phyloP scores from a whole-genome alignment of 805 yeast species.

The Debaryomyces hansenii region DNA sequence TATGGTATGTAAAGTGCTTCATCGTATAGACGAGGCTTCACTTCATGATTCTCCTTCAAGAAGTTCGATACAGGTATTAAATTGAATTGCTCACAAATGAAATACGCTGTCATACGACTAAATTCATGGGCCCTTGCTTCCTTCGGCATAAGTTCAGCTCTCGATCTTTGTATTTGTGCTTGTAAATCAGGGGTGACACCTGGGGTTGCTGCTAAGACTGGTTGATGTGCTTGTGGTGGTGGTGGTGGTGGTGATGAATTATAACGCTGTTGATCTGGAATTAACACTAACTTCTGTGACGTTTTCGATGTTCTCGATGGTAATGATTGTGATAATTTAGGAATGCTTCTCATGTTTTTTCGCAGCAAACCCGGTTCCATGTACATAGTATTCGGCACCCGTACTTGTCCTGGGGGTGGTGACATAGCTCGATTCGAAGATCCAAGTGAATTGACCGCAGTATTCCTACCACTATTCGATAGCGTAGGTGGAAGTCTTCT shows the following conservation, averaged over 20 bases:
- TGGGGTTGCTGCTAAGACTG: constrained; percentile 4
- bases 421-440: constrained; percentile 15
- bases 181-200: constrained; percentile 15
- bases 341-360: constrained; percentile 46
- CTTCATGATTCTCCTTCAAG: constrained; percentile 69
- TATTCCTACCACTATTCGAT: constrained; percentile 11
- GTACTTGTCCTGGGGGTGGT: constrained; percentile 15
- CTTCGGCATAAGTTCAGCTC: constrained; percentile 59
- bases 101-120: constrained; percentile 88
- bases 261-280: constrained; percentile 59
- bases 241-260: constrained; percentile 15
- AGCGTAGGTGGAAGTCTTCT: constrained; percentile 41
- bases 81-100: constrained; percentile 81
- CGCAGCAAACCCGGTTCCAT: constrained; percentile 3
- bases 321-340: constrained; percentile 53
- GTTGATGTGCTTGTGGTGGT: constrained; percentile 11
- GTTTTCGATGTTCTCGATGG: constrained; percentile 82
- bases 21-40: constrained; percentile 83
- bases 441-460: not conserved
- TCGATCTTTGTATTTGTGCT: constrained; percentile 37
- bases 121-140: constrained; percentile 62
- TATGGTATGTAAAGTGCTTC: constrained; percentile 93
- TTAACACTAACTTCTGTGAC: constrained; percentile 80
- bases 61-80: constrained; percentile 63
- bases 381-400: constrained; percentile 1